A percentile compares a stretch with the other conserved stretches of the same genome.
Evolutionary conservation across 2,329 filamentous ascomycete species (phyloP).

Genomic region (Stachybotrys chartarum): DNA sequence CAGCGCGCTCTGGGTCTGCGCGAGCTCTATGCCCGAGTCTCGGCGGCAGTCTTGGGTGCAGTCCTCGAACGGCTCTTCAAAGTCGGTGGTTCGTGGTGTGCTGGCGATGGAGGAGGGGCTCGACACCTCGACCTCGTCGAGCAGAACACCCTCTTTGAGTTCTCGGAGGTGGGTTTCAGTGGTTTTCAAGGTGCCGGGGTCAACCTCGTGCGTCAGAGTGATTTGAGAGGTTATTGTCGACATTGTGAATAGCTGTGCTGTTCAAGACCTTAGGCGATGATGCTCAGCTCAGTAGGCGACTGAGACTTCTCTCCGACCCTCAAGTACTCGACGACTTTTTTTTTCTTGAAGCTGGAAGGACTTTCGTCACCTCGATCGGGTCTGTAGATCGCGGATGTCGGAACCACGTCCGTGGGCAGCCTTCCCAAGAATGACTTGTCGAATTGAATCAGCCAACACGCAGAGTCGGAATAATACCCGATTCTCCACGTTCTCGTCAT

Average conservation of each 20-base stretch:
- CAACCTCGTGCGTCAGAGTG: not conserved
- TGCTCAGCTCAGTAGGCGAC: too few relatives aligned
- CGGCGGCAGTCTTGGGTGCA: not conserved
- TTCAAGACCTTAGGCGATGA: not conserved
- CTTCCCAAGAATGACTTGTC: too few relatives aligned
- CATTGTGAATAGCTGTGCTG: not conserved
- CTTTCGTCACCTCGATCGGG: not conserved
- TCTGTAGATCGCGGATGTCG: not conserved
- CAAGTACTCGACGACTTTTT: too few relatives aligned
- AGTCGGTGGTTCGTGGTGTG: not conserved
- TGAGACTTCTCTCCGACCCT: too few relatives aligned
- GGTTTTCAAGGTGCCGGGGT: not conserved
- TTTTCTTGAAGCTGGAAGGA: too few relatives aligned
- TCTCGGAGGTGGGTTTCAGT: not conserved
- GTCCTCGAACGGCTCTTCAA: not conserved
- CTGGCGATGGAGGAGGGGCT: not conserved
- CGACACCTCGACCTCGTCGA: not conserved
- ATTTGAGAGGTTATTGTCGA: not conserved
- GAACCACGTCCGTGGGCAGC: not conserved
- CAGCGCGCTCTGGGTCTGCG: not conserved
- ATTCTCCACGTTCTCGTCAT: too few relatives aligned
- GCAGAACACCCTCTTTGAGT: not conserved
- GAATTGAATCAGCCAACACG: too few relatives aligned
- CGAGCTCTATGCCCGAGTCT: not conserved
- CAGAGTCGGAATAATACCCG: too few relatives aligned